Percentiles rank a stretch among this genome's conserved stretches.
Evolutionary conservation across 768 basidiomycete genomes (phyloP).

Genomic region (Mycena rebaudengoi): DNA sequence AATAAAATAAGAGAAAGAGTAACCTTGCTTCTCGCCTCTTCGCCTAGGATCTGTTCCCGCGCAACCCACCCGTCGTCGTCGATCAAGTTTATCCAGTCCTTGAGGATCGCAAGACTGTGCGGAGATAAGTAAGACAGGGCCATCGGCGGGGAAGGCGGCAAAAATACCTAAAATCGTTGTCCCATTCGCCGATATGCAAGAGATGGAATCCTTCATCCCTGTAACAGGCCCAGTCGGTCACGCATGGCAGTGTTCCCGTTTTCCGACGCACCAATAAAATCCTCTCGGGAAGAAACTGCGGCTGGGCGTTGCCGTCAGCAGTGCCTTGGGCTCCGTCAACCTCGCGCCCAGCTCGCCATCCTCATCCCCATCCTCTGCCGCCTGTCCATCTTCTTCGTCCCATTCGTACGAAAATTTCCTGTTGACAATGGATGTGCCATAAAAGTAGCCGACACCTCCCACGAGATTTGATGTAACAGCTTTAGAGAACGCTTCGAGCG

Average conservation of each 20-base stretch:
- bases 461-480: conserved; percentile 90
- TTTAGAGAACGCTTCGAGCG: conserved; percentile 79
- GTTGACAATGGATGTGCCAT: conserved; percentile 90
- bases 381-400: conserved; percentile 70
- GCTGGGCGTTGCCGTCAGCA: conserved; percentile 94
- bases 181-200: conserved; percentile 91
- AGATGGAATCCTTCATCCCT: conserved; percentile 99
- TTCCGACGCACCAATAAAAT: conserved; percentile 84
- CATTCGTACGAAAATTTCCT: conserved; percentile 88
- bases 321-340: conserved; percentile 75
- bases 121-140: neutral
- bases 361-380: conserved; percentile 51
- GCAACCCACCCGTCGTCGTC: conserved; percentile 97
- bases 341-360: conserved; percentile 60
- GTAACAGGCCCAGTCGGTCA: conserved; percentile 23
- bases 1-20: neutral
- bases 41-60: conserved; percentile 95
- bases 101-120: conserved; percentile 84
- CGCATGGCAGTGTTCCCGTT: neutral
- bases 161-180: conserved; percentile 80
- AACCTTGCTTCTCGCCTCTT: conserved; percentile 93
- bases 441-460: conserved; percentile 95
- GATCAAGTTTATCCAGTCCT: conserved; percentile 89
- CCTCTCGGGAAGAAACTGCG: conserved; percentile 97
- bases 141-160: neutral